phyloP scores from a whole-genome alignment of 768 basidiomycete species.

The Rhodotorula taiwanensis region DNA sequence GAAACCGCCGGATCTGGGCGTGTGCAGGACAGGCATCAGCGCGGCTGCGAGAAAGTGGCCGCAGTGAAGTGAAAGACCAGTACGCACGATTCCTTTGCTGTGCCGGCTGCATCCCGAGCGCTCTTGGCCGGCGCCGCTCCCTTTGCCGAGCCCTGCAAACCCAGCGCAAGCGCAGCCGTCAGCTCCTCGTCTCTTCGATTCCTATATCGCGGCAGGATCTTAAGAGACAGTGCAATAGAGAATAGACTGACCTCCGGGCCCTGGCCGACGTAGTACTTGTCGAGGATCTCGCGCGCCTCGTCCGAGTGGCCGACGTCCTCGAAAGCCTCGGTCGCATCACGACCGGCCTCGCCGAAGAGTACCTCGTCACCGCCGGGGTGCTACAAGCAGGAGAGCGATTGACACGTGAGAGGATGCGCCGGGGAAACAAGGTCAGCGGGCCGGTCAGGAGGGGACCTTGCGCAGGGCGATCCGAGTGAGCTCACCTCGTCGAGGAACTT shows the following conservation, averaged over 20 bases:
- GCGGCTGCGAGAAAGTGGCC: neutral
- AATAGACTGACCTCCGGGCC: constrained; percentile 55
- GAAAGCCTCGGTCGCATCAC: constrained; percentile 95
- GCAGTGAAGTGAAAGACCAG: neutral
- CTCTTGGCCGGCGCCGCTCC: constrained; percentile 43
- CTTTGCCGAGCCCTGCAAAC: constrained; percentile 42
- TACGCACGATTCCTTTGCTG: constrained; percentile 58
- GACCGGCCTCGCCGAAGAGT: constrained; percentile 80
- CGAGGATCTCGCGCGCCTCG: constrained; percentile 81
- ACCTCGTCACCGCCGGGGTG: constrained; percentile 99
- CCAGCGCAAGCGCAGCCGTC: neutral
- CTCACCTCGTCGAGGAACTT: constrained; percentile 73
- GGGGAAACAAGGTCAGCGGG: neutral
- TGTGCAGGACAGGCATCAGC: constrained; percentile 1
- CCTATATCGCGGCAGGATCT: no score
- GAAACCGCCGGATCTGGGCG: constrained; percentile 48
- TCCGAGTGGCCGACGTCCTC: constrained; percentile 99
- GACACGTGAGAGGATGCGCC: neutral
- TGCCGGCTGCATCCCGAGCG: constrained; percentile 51
- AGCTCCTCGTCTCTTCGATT: neutral
- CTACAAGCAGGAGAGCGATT: constrained; percentile 46
- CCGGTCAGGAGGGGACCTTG: no score
- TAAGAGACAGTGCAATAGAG: neutral
- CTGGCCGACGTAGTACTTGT: constrained; percentile 69
- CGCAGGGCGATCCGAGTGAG: constrained; percentile 49